Evolutionary conservation across 2,329 filamentous ascomycete genomes (phyloP), one percentile per base, ranked within the genome.

Genomic region (Cordyceps cateniannulata): DNA sequence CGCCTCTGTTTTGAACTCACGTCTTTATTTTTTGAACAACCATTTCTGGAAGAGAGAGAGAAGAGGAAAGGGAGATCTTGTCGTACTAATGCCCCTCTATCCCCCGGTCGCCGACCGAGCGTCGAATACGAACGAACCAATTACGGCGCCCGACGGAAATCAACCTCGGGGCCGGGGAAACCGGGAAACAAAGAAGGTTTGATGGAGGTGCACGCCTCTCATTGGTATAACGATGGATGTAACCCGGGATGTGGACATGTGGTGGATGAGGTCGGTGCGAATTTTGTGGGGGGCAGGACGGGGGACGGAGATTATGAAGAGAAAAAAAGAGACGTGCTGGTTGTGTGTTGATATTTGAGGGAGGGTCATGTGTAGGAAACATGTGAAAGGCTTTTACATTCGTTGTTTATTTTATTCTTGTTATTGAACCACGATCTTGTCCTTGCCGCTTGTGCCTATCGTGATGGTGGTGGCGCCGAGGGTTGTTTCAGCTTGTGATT

Each of bases 271-370:
- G 25, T 25, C 12, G 20, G 22, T 38, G 57, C 22, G 24, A 22
- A n/a, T 51, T 59, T 51, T 59, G 56, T 59, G 56, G 49, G 47
- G 38, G 42, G n/a, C n/a, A n/a, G n/a, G 25, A 51, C 56, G 47
- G 47, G 44, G 47, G 18, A 48, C 54, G 42, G 44, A 38, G 14
- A 35, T 58, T 54, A 47, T n/a, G 42, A 14, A 47, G 5, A 24
- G 20, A 7, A 4, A 16, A 14, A 47, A 8, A 24, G 20, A 7
- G 9, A 16, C 49, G 5, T 38, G 53, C 47, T 56, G 53, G 42
- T 27, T 44, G 7, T 29, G 35, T 54, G 51, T 29, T 6, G 8
- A 27, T 42, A 20, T 47, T 47, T 24, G 18, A 25, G 54, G 27
- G 18, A 25, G 54, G 27, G 35, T 38, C 14, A 48, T 48, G 42